Evolutionary conservation across 2,329 filamentous ascomycete genomes (phyloP), one percentile per base, ranked within the genome.

Genomic region (Monosporascus sp.): DNA sequence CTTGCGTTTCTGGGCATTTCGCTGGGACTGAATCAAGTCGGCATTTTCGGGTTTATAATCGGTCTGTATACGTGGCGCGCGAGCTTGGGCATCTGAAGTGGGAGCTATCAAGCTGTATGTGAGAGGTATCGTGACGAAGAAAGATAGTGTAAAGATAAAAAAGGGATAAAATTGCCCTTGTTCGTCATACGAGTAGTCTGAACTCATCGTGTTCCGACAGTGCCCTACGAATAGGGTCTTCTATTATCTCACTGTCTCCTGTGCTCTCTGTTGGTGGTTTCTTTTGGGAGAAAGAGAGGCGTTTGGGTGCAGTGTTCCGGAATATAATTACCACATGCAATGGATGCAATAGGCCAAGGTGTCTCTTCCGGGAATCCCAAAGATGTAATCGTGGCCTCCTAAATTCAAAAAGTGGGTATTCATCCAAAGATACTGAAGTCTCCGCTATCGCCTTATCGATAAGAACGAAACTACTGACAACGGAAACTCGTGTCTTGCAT

Each of bases 131-230:
- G 94, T 97, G 73, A 97, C 82, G 62, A 99, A 84, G 67, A 87
- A 86, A 58, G 88, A 85, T 66, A 97, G 81, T 44, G 92, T 97
- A 69, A 97, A 86, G 75, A 97, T 87, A 79, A 99, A 99, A 83
- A 96, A 96, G 63, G 95, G 94, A 80, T 97, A 99, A 79, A 97
- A 97, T 83, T 97, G 90, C 65, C 91, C 92, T 84, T 94, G 85
- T 70, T 96, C 90, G 82, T 99, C 94, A 78, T 99, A 99, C 67
- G 90, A 95, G 81, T 99, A 99, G 74, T 97, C 93, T 67, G 89
- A 90, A 70, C 87, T 92, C 85, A 94, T 94, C 71, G 78, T 86
- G 76, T 65, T 72, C 61, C 59, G 59, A 62, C 56, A 49, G 57
- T 57, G 63, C 64, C 64, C 65, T 66, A 56, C 51, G 49, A 56